These are phyloP conservation scores for Fibroporia radiculosa DNA, from an alignment of 768 basidiomycete species.

Conservation along the genomic window DNA sequence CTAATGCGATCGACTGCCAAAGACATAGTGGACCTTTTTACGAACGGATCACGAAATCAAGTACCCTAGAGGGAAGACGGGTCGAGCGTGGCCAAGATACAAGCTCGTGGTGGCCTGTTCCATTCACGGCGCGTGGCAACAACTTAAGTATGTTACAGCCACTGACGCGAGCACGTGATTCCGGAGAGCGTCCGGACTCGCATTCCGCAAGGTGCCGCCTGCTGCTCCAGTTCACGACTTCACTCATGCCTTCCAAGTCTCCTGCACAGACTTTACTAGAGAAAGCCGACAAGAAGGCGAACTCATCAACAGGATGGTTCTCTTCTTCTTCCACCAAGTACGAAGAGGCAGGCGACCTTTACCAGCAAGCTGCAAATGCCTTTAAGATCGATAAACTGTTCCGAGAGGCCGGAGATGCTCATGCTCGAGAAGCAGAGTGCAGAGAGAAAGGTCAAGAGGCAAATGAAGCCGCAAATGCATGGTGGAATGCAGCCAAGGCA, in stretches of 20 bases:
- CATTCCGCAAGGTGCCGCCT: not conserved
- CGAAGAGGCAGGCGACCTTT: constrained; percentile 95
- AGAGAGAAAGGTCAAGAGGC: constrained; percentile 79
- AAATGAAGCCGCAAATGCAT: constrained; percentile 96
- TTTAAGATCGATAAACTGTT: constrained; percentile 91
- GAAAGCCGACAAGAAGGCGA: constrained; percentile 90
- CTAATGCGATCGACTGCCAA: constrained; percentile 35
- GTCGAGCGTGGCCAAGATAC: no score
- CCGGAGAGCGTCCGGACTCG: not conserved
- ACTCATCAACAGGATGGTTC: constrained; percentile 83
- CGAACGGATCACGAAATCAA: no score
- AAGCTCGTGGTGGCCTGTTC: not conserved
- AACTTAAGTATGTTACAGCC: not conserved
- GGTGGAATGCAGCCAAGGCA: constrained; percentile 96
- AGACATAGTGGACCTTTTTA: constrained; percentile 19
- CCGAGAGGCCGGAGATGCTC: constrained; percentile 87
- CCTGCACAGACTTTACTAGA: constrained; percentile 68
- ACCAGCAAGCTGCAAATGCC: constrained; percentile 87
- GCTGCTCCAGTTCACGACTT: no score
- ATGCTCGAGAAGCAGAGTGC: constrained; percentile 91
- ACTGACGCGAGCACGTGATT: not conserved
- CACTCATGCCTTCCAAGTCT: constrained; percentile 64
- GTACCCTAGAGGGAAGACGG: no score
- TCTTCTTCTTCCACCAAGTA: constrained; percentile 75
- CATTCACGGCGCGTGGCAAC: not conserved